Base-by-base conservation (phyloP, 2,329 filamentous ascomycete genomes). In the Cryphonectria radicalis region DNA sequence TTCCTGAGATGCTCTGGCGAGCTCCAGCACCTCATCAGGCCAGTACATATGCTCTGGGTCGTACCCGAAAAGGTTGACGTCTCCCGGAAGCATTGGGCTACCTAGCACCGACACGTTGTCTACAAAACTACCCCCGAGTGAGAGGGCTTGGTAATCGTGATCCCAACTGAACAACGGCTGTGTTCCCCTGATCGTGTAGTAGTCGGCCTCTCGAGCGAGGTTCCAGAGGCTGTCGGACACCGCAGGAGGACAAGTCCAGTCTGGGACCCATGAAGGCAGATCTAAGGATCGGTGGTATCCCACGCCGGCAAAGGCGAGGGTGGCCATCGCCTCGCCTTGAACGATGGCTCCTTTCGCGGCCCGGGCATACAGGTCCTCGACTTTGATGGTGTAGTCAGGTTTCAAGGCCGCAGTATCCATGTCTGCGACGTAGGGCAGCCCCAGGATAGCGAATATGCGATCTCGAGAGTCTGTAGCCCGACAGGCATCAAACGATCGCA, bases 381-480 rank as follows among this genome's bases (percentile, higher is more conserved):
- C 55, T 28, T 35, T 59, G 25, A 59, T 19, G 6, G 55, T 59
- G 35, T 59, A 59, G 28, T 59, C 55, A 59, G 55, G 55, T 14
- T 19, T 59, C 55, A 59, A 19, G 25, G 55, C 55, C 5, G 1
- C 55, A 7, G n/a, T 19, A 5, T 59, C 28, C 55, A 59, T 59
- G 7, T 7, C 55, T 13, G 4, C 55, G 1, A 59, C 25, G 28
- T 17, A 11, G n/a, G 14, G 14, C 42, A 69, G 46, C 14, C 59
- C 67, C 10, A 63, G 59, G 19, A 69, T 55, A 13, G 67, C 67
- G 43, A 63, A 69, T 1, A 57, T 55, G 7, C 59, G 59, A 46
- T 69, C 60, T 6, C 67, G 67, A 28, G 67, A 46, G 35, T 69
- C 46, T 11, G 8, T 69, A 14, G 35, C 40, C 8, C 42, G n/a